phyloP scores from a whole-genome alignment of 106 monocot species.

The Alisma plantagoaquatica region DNA sequence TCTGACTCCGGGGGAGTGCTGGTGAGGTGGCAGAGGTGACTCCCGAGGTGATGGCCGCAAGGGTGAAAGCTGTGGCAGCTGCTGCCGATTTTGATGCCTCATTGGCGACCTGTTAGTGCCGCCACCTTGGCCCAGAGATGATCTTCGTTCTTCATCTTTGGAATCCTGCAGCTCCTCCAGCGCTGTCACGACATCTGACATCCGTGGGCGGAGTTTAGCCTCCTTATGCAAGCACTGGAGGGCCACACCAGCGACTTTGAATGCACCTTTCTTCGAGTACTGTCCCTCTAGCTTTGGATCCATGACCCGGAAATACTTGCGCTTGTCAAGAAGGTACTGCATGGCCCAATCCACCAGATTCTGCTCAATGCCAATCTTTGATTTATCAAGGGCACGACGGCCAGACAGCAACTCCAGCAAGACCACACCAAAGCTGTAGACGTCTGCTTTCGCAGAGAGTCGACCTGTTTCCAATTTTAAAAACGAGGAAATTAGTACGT shows the following conservation, averaged over 20 bases:
- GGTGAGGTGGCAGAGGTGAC: not conserved
- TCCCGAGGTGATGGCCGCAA: not conserved
- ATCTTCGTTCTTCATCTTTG: slow-evolving; percentile 18
- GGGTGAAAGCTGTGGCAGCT: not conserved
- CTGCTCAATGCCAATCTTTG: slow-evolving; percentile 46
- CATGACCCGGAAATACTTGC: slow-evolving; percentile 63
- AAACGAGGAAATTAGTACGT: too few species aligned
- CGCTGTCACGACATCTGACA: slow-evolving; percentile 51
- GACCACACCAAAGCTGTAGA: slow-evolving; percentile 91
- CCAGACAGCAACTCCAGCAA: slow-evolving; percentile 74
- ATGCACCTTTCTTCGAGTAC: slow-evolving; percentile 64
- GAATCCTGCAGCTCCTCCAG: slow-evolving; percentile 54
- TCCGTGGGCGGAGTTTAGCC: slow-evolving; percentile 54
- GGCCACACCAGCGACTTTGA: slow-evolving; percentile 44
- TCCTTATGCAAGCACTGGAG: slow-evolving; percentile 45
- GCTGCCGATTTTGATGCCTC: not conserved
- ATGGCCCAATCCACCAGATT: slow-evolving; percentile 73
- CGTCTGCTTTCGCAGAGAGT: slow-evolving; percentile 76
- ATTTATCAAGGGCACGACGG: slow-evolving; percentile 52
- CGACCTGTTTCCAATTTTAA: slow-evolving; percentile 42
- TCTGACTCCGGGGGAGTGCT: not conserved
- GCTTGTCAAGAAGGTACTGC: slow-evolving; percentile 51
- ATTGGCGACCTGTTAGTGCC: not conserved
- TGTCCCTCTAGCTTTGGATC: slow-evolving; percentile 66
- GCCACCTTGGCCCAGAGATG: not conserved